Evolutionary conservation across 805 yeast species (phyloP), one percentile per base, ranked within the genome.

Genomic region (Barnettozyma vustinii): DNA sequence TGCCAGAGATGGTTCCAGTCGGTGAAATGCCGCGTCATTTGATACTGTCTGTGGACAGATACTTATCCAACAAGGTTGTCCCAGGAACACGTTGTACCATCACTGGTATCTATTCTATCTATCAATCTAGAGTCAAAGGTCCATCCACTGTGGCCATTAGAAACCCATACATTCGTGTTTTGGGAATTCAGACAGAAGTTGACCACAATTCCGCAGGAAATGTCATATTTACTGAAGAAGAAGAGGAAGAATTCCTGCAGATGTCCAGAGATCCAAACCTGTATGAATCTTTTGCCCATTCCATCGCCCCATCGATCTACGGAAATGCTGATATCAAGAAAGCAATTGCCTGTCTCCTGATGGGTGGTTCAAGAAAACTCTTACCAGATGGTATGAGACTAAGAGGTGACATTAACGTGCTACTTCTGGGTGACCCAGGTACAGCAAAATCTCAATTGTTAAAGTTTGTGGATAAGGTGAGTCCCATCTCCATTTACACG

Each of bases 1-100:
- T 94, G n/a, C 97, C 98, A 12, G 99, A 94, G 65, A 87, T 87
- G 84, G 97, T 94, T 2, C 99, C 99, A 1, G 96, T 94, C 26
- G 99, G 99, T 56, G 99, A 94, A 70, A 84, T 94, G 89, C 99
- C 99, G 9, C 80, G 99, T 57, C 96, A 94, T 61, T 84, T 94
- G 37, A 63, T 88, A 50, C 74, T 94, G 54, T 86, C 94, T 40
- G 88, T 89, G 32, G 98, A 94, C 65, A 77, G 99, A 52, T 87
- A 87, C 58, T 72, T 94, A 63, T 85, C 97, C 25, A 94, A 94
- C 69, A 81, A 79, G 54, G 90, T 94, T 27, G 86, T 92, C 37
- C 99, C 99, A 0, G 99, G 99, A 23, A 87, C 95, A 0, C 75
- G 97, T 55, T 95, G 96, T 57, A 89, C 96, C 9, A 77, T 92